Base-by-base conservation (phyloP, 148 eudicot genomes). In the Nepenthes gracilis region DNA sequence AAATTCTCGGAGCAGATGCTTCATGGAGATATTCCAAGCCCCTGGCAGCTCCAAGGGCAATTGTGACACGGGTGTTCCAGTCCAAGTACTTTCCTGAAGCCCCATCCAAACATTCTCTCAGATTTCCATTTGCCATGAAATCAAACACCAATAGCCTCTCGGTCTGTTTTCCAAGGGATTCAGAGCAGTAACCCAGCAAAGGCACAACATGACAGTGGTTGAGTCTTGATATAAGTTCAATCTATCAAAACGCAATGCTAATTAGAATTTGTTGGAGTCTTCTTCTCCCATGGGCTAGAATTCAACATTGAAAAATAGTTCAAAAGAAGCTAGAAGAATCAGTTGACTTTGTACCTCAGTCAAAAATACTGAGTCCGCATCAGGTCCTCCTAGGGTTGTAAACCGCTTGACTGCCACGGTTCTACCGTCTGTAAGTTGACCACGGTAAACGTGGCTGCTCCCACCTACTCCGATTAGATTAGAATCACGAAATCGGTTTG, bases 1-100 rank as follows among this genome's bases (percentile, higher is more conserved):
- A 76, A 48, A 92, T 92, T 76, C 84, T 79, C 38, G 98, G 98
- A 54, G 96, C 96, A 72, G 98, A 94, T 68, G 94, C 88, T 72
- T 88, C 98, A 77, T 92, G 98, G 67, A 92, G 90, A 79, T 92
- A 92, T 68, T 92, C 98, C 74, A 92, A 81, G 57, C 98, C 98
- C 67, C 83, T 86, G 57, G 98, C 98, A 77, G 93, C 90, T 74
- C 96, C 98, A 65, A 88, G 85, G 52, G 98, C 98, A 74, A 92
- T 78, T 38, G 81, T 57, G 35, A 92, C 75, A 61, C 98, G 90
- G 50, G 83, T 71, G 64, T 64, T 72, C 98, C 98, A 92, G 63
- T 88, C 80, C 64, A 92, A 72, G 74, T 58, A 71, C 65, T 75
- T 76, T 61, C 77, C 90, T 9, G 82, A 69, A 59, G 67, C 68